Conservation (phyloP, 2,329 filamentous ascomycete genomes). For the Sporothrix humicola region DNA sequence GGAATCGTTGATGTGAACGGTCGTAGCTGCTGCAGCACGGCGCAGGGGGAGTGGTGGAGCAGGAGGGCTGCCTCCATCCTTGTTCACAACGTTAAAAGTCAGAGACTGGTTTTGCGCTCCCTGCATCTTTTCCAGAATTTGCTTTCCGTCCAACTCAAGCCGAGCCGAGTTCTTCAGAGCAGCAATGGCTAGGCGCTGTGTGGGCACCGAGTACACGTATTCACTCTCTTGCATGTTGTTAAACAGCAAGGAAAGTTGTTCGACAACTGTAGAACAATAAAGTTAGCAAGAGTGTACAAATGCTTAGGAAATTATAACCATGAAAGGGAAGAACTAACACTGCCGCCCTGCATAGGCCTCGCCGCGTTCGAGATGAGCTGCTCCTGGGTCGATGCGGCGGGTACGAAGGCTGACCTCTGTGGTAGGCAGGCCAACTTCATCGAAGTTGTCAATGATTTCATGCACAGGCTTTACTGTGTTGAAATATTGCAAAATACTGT, state of each 20-base stretch:
- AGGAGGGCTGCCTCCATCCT: slow-evolving; percentile 30
- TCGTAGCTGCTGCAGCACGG: slow-evolving; percentile 46
- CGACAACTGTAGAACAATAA: slow-evolving; percentile 62
- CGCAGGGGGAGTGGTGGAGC: slow-evolving; percentile 58
- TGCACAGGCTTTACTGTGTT: slow-evolving; percentile 85
- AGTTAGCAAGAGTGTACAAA: not conserved
- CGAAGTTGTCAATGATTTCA: slow-evolving; percentile 78
- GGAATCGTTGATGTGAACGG: not conserved
- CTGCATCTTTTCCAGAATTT: slow-evolving; percentile 23
- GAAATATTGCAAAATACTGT: slow-evolving; percentile 94
- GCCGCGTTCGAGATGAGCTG: slow-evolving; percentile 34
- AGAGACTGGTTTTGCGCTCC: slow-evolving; percentile 33
- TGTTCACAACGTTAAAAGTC: not conserved
- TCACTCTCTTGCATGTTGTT: slow-evolving; percentile 69
- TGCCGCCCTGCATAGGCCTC: slow-evolving; percentile 60
- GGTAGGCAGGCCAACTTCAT: slow-evolving; percentile 71
- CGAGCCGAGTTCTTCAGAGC: slow-evolving; percentile 61
- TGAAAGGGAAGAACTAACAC: slow-evolving; percentile 55
- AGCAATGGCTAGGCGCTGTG: slow-evolving; percentile 77
- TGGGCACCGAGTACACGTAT: slow-evolving; percentile 68
- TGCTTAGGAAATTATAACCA: not conserved
- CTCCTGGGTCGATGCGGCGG: slow-evolving; percentile 53
- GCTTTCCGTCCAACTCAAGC: slow-evolving; percentile 38
- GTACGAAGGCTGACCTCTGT: slow-evolving; percentile 65
- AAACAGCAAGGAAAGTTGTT: slow-evolving; percentile 74